These are phyloP conservation scores for Chytriomyces confervae DNA, from an alignment of 192 early-diverging fungal genomes.

Conservation along the genomic window DNA sequence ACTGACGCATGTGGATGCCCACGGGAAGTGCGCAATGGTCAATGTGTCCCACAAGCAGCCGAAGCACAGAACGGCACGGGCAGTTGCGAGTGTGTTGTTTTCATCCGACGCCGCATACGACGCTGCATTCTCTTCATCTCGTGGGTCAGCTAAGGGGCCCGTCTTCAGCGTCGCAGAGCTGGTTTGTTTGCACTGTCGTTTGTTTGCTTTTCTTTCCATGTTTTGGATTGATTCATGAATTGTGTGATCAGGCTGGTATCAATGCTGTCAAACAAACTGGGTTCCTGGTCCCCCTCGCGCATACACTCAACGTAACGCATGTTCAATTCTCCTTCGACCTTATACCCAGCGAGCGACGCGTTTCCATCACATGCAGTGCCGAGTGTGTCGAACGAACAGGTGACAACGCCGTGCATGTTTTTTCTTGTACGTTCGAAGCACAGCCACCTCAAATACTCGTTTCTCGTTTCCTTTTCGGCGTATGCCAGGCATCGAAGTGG, in stretches of 20 bases:
- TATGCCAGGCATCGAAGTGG: constrained; percentile 50
- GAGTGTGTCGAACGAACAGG: constrained; percentile 86
- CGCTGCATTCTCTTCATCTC: constrained; percentile 50
- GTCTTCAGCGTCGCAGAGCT: constrained; percentile 77
- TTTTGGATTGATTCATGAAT: background rate
- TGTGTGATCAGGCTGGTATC: constrained; percentile 75
- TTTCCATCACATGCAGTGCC: constrained; percentile 73
- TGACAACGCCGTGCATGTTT: constrained; percentile 24
- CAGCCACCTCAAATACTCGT: constrained; percentile 57
- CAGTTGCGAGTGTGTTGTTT: constrained; percentile 75
- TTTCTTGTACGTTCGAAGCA: constrained; percentile 65
- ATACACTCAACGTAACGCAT: constrained; percentile 74
- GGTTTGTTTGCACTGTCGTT: background rate
- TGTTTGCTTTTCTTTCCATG: background rate
- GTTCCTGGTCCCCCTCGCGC: constrained; percentile 85
- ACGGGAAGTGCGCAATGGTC: constrained; percentile 84
- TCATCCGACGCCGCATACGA: constrained; percentile 67
- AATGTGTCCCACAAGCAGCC: constrained; percentile 74
- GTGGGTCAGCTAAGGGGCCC: constrained; percentile 84
- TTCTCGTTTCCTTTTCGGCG: background rate
- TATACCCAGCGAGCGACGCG: constrained; percentile 44
- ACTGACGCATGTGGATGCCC: constrained; percentile 72
- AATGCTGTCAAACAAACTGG: constrained; percentile 87
- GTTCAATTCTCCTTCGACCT: constrained; percentile 73
- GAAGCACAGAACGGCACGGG: constrained; percentile 76